A percentile compares a stretch with the other conserved stretches of the same genome.
These are phyloP conservation scores for Boletus rex-veris DNA, from an alignment of 768 basidiomycete genomes.

Conservation along the genomic window DNA sequence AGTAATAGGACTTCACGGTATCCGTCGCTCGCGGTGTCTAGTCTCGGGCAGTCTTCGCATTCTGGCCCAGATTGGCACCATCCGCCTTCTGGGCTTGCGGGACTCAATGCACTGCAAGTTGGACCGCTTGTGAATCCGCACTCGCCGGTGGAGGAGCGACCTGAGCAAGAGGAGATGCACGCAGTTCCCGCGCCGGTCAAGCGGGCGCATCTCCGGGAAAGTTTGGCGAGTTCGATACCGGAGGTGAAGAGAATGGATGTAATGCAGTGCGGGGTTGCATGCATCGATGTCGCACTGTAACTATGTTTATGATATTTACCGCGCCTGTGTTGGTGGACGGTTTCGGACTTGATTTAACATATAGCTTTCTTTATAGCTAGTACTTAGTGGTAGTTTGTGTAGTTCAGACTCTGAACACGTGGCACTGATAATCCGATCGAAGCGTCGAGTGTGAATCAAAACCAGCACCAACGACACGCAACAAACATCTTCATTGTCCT, in stretches of 20 bases:
- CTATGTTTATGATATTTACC: conserved; percentile 16
- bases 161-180: background rate
- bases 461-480: background rate
- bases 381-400: no score
- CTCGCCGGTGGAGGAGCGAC: conserved; percentile 14
- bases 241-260: conserved; percentile 24
- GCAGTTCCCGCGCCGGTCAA: background rate
- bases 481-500: background rate
- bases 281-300: conserved; percentile 25
- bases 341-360: no score
- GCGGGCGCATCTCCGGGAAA: conserved; percentile 23
- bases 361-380: no score
- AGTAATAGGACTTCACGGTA: conserved; percentile 24
- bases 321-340: no score
- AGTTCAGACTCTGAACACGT: background rate
- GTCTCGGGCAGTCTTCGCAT: conserved; percentile 2
- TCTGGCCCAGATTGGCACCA: conserved; percentile 23
- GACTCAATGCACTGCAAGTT: conserved; percentile 11
- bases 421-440: conserved; percentile 6
- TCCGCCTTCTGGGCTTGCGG: conserved; percentile 23
- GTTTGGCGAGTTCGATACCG: conserved; percentile 13
- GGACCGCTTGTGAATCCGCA: conserved; percentile 21
- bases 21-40: conserved; percentile 27
- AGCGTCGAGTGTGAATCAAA: background rate
- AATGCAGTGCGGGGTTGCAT: conserved; percentile 22